A percentile compares a stretch with the other conserved stretches of the same genome.
Conservation (phyloP, 768 basidiomycete genomes). For the Boletus vermiculosoides region DNA sequence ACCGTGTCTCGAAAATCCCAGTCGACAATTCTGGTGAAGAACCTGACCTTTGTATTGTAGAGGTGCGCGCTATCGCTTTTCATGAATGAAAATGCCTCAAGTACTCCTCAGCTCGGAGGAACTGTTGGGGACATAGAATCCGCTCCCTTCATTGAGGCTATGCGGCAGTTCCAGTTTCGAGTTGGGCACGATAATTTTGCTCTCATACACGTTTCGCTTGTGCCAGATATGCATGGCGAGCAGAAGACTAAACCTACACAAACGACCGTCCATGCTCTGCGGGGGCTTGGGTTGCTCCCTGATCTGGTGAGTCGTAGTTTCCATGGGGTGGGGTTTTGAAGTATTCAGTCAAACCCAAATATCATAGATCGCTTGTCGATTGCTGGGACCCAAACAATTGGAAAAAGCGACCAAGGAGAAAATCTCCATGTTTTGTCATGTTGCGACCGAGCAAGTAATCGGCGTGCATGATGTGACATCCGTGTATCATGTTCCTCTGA, state of each 20-base stretch:
- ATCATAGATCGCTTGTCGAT: conserved; percentile 85
- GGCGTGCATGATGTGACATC: conserved; percentile 96
- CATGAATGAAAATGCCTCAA: conserved; percentile 6
- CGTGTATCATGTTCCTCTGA: conserved; percentile 94
- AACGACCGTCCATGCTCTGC: conserved; percentile 90
- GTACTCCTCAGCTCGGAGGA: conserved; percentile 77
- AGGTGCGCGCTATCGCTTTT: conserved; percentile 51
- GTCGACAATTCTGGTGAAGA: conserved; percentile 91
- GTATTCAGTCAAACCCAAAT: neutral
- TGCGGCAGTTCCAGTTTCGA: conserved; percentile 99
- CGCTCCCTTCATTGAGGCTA: conserved; percentile 96
- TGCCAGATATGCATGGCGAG: conserved; percentile 98
- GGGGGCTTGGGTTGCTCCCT: conserved; percentile 89
- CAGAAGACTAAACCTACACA: conserved; percentile 99
- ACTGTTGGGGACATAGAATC: conserved; percentile 99
- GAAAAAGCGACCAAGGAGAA: conserved; percentile 86
- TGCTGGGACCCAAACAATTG: conserved; percentile 78
- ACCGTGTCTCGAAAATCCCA: conserved; percentile 90
- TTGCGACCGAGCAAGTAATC: conserved; percentile 82
- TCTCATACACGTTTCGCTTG: conserved; percentile 92
- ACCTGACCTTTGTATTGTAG: conserved; percentile 96
- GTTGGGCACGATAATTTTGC: conserved; percentile 97
- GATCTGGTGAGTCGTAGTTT: conserved; percentile 65
- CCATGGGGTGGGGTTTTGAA: neutral
- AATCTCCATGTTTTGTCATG: conserved; percentile 99